Evolutionary conservation across 805 yeast genomes (phyloP).

Genomic region (Wickerhamomyces ciferrii): DNA sequence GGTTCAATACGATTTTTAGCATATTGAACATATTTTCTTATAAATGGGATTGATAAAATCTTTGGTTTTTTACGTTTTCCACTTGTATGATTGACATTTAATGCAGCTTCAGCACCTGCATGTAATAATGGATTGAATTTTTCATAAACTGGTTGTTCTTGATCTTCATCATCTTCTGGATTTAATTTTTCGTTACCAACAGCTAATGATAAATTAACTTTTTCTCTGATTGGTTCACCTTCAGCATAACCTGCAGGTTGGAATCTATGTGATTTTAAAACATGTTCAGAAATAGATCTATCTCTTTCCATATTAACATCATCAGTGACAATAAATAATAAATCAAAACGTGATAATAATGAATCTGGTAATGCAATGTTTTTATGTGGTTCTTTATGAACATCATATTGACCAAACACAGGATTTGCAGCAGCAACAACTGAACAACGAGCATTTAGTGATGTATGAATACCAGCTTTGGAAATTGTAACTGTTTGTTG

Average conservation of each 20-base stretch:
- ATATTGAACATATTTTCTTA: constrained; percentile 89
- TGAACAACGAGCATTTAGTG: constrained; percentile 93
- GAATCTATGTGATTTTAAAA: constrained; percentile 86
- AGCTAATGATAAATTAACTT: constrained; percentile 61
- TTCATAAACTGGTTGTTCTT: constrained; percentile 55
- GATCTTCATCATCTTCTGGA: constrained; percentile 41
- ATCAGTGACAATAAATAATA: constrained; percentile 92
- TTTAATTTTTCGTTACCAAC: constrained; percentile 64
- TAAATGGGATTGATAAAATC: constrained; percentile 73
- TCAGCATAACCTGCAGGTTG: constrained; percentile 83
- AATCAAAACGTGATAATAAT: constrained; percentile 91
- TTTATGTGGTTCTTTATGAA: constrained; percentile 92
- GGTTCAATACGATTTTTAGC: constrained; percentile 89
- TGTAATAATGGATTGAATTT: constrained; percentile 79
- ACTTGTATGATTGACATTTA: constrained; percentile 23
- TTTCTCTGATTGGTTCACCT: constrained; percentile 91
- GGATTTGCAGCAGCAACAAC: constrained; percentile 99
- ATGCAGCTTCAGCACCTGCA: constrained; percentile 60
- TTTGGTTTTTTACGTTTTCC: constrained; percentile 32
- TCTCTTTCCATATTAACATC: constrained; percentile 84
- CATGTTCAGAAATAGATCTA: constrained; percentile 88
- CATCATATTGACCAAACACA: constrained; percentile 92
- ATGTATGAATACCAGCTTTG: constrained; percentile 96
- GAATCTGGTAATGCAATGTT: constrained; percentile 98
- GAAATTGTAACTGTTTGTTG: constrained; percentile 98